Conservation (phyloP, 768 basidiomycete genomes). For the Rhodosporidiobolus odoratus region DNA sequence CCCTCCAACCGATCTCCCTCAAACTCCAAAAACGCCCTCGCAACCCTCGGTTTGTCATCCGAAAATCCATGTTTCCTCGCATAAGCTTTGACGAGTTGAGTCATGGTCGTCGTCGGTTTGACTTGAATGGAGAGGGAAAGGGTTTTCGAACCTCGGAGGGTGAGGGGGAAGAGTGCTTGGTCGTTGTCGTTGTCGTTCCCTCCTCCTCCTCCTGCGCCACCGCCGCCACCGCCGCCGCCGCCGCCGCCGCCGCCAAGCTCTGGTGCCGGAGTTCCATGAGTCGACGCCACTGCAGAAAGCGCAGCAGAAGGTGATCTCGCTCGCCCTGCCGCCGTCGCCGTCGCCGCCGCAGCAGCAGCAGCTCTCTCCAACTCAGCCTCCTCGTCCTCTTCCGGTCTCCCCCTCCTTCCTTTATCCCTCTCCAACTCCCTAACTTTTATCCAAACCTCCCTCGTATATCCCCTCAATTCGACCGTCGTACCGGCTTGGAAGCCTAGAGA, state of each 20-base stretch:
- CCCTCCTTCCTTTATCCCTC: not conserved
- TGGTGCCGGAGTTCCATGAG: no score
- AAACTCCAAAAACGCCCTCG: conserved; percentile 25
- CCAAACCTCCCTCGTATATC: conserved; percentile 13
- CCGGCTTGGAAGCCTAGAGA: not conserved
- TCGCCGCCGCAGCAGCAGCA: not conserved
- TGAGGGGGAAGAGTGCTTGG: conserved; percentile 11
- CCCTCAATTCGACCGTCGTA: not conserved
- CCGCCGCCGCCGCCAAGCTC: not conserved
- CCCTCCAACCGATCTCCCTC: conserved; percentile 22
- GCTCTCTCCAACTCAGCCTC: not conserved
- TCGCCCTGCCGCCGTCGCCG: not conserved
- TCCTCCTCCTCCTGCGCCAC: conserved; percentile 2
- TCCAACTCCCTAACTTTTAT: not conserved
- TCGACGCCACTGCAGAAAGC: no score
- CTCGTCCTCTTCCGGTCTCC: not conserved
- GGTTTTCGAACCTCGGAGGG: conserved; percentile 17
- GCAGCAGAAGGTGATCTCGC: not conserved
- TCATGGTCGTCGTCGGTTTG: conserved; percentile 10
- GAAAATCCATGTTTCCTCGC: not conserved
- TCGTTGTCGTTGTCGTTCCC: not conserved
- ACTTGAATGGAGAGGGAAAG: conserved; percentile 21
- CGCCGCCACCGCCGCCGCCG: not conserved
- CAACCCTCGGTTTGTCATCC: no score
- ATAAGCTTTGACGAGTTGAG: conserved; percentile 20